A percentile compares a stretch with the other conserved stretches of the same genome.
Evolutionary conservation across 2,329 filamentous ascomycete genomes (phyloP).

Genomic region (Xylaria sp.): DNA sequence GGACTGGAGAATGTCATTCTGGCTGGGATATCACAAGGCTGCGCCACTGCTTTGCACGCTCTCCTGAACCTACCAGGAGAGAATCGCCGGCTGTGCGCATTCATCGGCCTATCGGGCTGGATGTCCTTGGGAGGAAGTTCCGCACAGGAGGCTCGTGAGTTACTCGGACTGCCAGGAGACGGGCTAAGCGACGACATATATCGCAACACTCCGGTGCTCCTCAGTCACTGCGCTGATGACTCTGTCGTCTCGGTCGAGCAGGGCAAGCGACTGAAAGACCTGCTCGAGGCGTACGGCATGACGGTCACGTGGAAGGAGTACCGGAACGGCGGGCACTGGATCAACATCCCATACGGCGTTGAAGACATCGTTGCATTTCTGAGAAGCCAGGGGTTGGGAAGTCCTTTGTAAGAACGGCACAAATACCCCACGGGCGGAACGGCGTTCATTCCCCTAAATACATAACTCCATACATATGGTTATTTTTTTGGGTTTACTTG

Average conservation of each 20-base stretch:
- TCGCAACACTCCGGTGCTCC: constrained; percentile 56
- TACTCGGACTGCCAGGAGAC: constrained; percentile 44
- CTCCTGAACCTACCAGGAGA: constrained; percentile 35
- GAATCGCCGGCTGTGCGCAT: constrained; percentile 33
- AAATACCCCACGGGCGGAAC: too few species aligned
- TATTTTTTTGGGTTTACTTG: too few species aligned
- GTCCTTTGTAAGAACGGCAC: background rate
- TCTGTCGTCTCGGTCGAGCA: constrained; percentile 53
- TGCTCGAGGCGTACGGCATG: constrained; percentile 52
- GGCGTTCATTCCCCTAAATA: too few species aligned
- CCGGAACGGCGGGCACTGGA: constrained; percentile 56
- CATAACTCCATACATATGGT: too few species aligned
- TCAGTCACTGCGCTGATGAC: constrained; percentile 60
- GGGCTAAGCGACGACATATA: constrained; percentile 46
- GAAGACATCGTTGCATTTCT: constrained; percentile 51
- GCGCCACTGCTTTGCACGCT: constrained; percentile 51
- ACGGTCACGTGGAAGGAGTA: constrained; percentile 57
- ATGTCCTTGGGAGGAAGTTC: constrained; percentile 37
- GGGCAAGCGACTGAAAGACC: constrained; percentile 52
- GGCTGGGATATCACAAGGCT: constrained; percentile 60
- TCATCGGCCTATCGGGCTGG: constrained; percentile 42
- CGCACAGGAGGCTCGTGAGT: constrained; percentile 40
- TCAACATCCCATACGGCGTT: constrained; percentile 55
- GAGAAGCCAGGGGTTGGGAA: background rate
- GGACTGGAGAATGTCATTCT: constrained; percentile 55